A percentile compares a stretch with the other conserved stretches of the same genome.
phyloP scores from a whole-genome alignment of 805 yeast genomes.

The Saccharomycopsis sp. region DNA sequence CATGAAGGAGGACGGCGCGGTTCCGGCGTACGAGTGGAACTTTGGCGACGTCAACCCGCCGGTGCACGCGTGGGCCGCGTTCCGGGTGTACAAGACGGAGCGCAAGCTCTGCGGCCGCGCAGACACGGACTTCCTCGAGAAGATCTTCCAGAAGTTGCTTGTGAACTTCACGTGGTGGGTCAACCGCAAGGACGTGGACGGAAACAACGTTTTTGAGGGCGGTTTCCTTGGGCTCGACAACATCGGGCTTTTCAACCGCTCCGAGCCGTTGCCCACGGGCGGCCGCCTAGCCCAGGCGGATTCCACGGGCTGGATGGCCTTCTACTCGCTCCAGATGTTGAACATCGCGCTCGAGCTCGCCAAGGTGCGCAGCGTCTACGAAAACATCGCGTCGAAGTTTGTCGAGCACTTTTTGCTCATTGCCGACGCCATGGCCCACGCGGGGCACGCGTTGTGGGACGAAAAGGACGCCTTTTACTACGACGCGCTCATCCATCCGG shows the following conservation, averaged over 20 bases:
- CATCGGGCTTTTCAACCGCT: constrained; percentile 86
- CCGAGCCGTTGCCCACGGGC: constrained; percentile 90
- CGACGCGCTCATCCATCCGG: constrained; percentile 83
- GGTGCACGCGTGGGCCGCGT: constrained; percentile 94
- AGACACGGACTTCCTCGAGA: constrained; percentile 76
- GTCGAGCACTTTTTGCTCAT: constrained; percentile 87
- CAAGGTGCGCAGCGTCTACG: constrained; percentile 77
- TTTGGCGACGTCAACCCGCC: constrained; percentile 95
- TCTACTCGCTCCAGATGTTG: constrained; percentile 83
- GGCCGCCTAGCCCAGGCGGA: constrained; percentile 90
- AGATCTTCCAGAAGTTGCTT: constrained; percentile 87
- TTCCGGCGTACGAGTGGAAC: constrained; percentile 96
- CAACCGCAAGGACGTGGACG: constrained; percentile 78
- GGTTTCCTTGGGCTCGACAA: constrained; percentile 91
- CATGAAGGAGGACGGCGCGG: constrained; percentile 97
- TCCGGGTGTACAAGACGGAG: constrained; percentile 80
- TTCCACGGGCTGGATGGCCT: constrained; percentile 97
- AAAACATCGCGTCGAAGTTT: constrained; percentile 88
- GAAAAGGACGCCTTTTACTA: constrained; percentile 84
- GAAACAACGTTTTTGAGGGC: constrained; percentile 88
- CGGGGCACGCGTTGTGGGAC: constrained; percentile 71
- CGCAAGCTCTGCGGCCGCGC: constrained; percentile 75
- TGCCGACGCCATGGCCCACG: constrained; percentile 87
- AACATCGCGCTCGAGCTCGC: constrained; percentile 89
- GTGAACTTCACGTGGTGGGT: constrained; percentile 98